phyloP scores from a whole-genome alignment of 129 eudicot species.

The Sambucus nigra region DNA sequence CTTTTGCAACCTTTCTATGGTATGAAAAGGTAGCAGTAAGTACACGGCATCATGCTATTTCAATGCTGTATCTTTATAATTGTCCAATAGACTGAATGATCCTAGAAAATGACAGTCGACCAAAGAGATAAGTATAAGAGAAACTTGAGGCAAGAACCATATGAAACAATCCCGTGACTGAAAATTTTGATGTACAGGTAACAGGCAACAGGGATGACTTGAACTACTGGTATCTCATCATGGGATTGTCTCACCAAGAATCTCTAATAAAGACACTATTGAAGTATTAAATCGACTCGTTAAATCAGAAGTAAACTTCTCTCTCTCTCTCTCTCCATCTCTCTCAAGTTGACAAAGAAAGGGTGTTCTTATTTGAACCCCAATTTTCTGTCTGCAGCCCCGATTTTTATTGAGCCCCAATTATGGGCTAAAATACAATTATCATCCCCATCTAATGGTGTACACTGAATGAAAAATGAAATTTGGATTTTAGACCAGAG shows the following conservation, averaged over 20 bases:
- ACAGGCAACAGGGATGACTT: not conserved
- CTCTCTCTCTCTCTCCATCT: too few species aligned
- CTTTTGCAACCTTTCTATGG: not conserved
- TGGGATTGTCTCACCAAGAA: not conserved
- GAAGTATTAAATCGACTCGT: not conserved
- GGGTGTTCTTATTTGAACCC: too few species aligned
- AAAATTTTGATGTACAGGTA: not conserved
- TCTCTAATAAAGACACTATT: not conserved
- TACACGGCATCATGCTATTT: slow-evolving; percentile 1
- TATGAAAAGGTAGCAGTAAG: not conserved
- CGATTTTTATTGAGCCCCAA: too few species aligned
- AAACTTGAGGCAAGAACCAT: slow-evolving; percentile 1
- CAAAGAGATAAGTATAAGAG: slow-evolving; percentile 7
- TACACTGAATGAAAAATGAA: too few species aligned
- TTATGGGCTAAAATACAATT: too few species aligned
- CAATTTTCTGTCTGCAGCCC: too few species aligned
- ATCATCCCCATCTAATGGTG: too few species aligned
- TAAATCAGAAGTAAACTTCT: not conserved
- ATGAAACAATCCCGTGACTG: slow-evolving; percentile 8
- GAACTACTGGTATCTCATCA: not conserved
- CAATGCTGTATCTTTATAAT: not conserved
- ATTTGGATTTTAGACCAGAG: too few species aligned
- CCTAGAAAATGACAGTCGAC: not conserved
- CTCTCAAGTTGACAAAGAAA: too few species aligned
- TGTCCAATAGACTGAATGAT: slow-evolving; percentile 2